Conservation (phyloP, 352 stramenopile species). For the Globisporangium sylvaticum region DNA sequence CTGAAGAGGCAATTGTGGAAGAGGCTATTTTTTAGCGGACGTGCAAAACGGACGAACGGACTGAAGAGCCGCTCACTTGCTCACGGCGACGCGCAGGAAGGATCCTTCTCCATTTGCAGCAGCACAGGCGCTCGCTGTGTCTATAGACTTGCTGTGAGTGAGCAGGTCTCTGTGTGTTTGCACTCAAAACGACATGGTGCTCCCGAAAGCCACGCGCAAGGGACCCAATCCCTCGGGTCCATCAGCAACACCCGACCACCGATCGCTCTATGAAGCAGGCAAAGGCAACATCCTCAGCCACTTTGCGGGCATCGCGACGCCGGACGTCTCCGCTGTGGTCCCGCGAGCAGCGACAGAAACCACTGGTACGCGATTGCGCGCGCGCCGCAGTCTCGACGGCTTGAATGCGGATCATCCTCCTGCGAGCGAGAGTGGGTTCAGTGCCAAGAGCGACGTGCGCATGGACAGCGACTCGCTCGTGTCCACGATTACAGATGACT, state of each 20-base stretch:
- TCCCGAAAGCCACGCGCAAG: constrained; percentile 13
- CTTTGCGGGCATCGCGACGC: constrained; percentile 51
- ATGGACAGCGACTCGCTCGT: constrained; percentile 5
- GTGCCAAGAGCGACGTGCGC: constrained; percentile 6
- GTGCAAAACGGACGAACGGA: constrained; percentile 1
- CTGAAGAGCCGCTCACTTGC: constrained; percentile 3
- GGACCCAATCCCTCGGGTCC: not conserved
- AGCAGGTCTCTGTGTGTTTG: not conserved
- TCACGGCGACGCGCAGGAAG: constrained; percentile 1
- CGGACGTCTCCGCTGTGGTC: constrained; percentile 12
- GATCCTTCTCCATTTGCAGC: not conserved
- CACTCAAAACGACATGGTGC: constrained; percentile 8
- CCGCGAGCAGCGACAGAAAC: not conserved
- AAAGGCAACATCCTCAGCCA: constrained; percentile 59
- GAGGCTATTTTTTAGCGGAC: not conserved
- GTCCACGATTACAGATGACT: constrained; percentile 2
- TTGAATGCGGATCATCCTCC: constrained; percentile 1
- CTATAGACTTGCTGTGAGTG: not conserved
- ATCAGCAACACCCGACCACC: constrained; percentile 15
- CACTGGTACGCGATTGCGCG: not conserved
- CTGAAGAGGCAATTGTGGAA: not conserved
- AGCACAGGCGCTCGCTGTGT: not conserved
- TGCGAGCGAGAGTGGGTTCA: not conserved
- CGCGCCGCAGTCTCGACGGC: constrained; percentile 12
- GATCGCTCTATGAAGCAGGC: constrained; percentile 40